Percentiles rank a stretch among this genome's conserved stretches.
phyloP scores from a whole-genome alignment of 495 filamentous ascomycete species.

The Cladorrhinum samala region DNA sequence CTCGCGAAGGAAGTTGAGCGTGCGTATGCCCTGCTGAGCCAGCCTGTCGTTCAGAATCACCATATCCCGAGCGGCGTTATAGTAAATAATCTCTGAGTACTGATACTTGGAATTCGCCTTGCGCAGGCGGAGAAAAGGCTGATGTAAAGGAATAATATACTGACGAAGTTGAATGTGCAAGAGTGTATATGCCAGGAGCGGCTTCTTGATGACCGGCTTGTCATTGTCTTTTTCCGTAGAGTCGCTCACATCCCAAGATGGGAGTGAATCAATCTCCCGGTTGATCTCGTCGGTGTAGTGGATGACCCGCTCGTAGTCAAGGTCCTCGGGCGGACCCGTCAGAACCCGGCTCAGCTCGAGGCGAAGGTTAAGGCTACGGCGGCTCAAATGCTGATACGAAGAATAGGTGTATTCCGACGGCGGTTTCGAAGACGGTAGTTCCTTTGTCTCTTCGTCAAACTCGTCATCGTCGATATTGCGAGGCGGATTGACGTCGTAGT shows the following conservation, averaged over 20 bases:
- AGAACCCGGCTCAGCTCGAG: slow-evolving; percentile 37
- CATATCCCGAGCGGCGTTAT: slow-evolving; percentile 42
- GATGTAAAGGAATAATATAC: slow-evolving; percentile 41
- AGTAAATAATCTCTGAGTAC: slow-evolving; percentile 42
- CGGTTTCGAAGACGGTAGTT: slow-evolving; percentile 31
- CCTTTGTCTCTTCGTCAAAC: slow-evolving; percentile 36
- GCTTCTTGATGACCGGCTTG: slow-evolving; percentile 20
- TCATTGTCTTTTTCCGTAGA: background rate
- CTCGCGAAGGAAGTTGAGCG: slow-evolving; percentile 35
- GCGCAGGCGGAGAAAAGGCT: slow-evolving; percentile 36
- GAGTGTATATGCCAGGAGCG: slow-evolving; percentile 35
- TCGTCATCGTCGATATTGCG: slow-evolving; percentile 40
- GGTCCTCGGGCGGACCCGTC: slow-evolving; percentile 25
- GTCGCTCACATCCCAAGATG: slow-evolving; percentile 34
- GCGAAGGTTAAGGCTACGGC: slow-evolving; percentile 34
- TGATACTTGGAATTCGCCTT: slow-evolving; percentile 38
- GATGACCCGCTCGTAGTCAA: slow-evolving; percentile 40
- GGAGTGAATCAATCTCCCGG: slow-evolving; percentile 37
- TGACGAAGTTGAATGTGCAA: slow-evolving; percentile 38
- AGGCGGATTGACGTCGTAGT: slow-evolving; percentile 34
- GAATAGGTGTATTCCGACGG: slow-evolving; percentile 33
- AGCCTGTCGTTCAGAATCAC: slow-evolving; percentile 37
- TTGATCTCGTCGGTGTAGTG: slow-evolving; percentile 40
- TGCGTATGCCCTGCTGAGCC: slow-evolving; percentile 34
- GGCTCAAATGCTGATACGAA: slow-evolving; percentile 37